Base-by-base conservation (phyloP, 805 yeast species). In the Zygosaccharomyces rouxii region DNA sequence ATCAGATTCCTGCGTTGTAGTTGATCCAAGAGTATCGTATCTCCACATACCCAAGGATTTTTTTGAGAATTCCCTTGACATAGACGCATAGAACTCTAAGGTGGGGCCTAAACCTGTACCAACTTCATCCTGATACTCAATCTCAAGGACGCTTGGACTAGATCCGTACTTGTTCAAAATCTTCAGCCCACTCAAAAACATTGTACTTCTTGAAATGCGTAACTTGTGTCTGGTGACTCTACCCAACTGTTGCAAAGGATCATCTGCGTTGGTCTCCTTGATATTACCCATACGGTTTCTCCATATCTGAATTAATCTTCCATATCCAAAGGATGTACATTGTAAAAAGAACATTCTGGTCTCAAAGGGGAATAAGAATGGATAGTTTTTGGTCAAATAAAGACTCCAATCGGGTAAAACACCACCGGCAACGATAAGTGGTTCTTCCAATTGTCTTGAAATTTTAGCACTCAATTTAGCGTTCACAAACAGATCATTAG, bases 51-150 rank as follows among this genome's bases (percentile, higher is more conserved):
- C 67, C 41, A 83, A 67, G 23, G 73, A 73, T 44, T 73, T 75
- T 54, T 71, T 74, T 1, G 84, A 71, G 63, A 92, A 89, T 53
- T 83, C 89, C 48, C 74, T 79, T 0, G 97, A 89, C 1, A 87
- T 89, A 13, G 75, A 71, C 0, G 97, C 81, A 60, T 89, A 92
- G 61, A 94, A 92, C 66, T 92, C 99, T 54, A 90, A 72, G 0
- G 99, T 92, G 3, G 99, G 99, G 0, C 99, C 99, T 39, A 89
- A 70, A 0, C 99, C 99, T 0, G 96, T 84, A n/a, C 98, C 99
- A 5, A 77, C 96, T 64, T 92, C 99, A 55, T 84, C 89, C 53
- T 76, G 80, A 59, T 86, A 92, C 63, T 90, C 96, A 48, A 94
- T 82, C 58, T 92, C 98, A 19, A 92, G 69, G 4, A 86, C 72